These are phyloP conservation scores for Jimgerdemannia lactiflua DNA, from an alignment of 192 early-diverging fungal genomes.

Conservation along the genomic window DNA sequence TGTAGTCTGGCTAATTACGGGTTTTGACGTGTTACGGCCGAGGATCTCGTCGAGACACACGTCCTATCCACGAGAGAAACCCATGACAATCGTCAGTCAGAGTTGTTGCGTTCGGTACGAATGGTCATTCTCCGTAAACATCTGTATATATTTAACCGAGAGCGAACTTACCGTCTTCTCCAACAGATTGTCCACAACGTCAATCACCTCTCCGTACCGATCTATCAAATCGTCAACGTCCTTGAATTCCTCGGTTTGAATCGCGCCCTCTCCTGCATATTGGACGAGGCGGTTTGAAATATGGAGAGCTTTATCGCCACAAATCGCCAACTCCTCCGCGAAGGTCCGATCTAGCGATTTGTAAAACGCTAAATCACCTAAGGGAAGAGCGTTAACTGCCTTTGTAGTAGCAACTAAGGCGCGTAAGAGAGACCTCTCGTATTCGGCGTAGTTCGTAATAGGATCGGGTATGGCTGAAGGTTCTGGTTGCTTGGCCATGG, in stretches of 20 bases:
- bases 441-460: constrained; percentile 37
- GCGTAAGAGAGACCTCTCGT: constrained; percentile 38
- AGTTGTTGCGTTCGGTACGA: too few relatives aligned
- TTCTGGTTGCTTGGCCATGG: constrained; percentile 8
- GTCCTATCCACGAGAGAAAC: constrained; percentile 46
- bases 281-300: constrained; percentile 25
- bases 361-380: constrained; percentile 57
- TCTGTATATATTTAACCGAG: too few relatives aligned
- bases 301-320: constrained; percentile 16
- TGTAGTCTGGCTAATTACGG: constrained; percentile 36
- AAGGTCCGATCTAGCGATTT: constrained; percentile 60
- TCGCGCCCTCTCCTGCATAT: constrained; percentile 2
- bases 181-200: constrained; percentile 76
- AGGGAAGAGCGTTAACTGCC: constrained; percentile 54
- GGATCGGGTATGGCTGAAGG: constrained; percentile 24
- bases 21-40: constrained; percentile 35
- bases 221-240: constrained; percentile 69
- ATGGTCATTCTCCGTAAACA: too few relatives aligned
- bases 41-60: constrained; percentile 69
- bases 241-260: constrained; percentile 28
- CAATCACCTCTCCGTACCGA: constrained; percentile 60
- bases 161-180: constrained; percentile 67
- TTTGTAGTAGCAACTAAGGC: constrained; percentile 59
- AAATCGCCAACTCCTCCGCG: constrained; percentile 31
- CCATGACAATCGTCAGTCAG: background rate